Evolutionary conservation across 345 rosid genomes (phyloP), one percentile per base, ranked within the genome.

Genomic region (Sisymbrium irio): DNA sequence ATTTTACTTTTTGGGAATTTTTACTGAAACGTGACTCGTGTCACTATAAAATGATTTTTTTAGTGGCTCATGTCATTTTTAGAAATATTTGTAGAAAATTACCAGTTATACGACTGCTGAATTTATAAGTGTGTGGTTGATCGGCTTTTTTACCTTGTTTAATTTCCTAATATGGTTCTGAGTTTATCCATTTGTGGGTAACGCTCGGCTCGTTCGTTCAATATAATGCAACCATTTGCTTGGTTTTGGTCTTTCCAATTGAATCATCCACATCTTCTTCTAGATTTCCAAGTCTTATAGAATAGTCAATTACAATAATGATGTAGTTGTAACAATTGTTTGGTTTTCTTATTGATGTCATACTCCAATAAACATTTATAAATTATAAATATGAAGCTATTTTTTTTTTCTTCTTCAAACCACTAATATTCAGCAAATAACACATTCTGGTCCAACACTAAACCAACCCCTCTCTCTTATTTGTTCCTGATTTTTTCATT

Each of bases 401-500:
- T 53, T 28, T 55, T 6, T 28, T 25, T 3, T 41, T 7, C 0
- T 17, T 8, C 12, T 62, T 40, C 62, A 54, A 64, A 55, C 77
- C 56, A 64, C 64, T 54, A 64, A 42, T 54, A 32, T 73, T 73
- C 71, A 73, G 30, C 57, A 46, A 46, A 18, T 6, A 56, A 56
- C 33, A 56, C 12, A 27, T 56, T 46, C 27, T 56, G 58, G 72
- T 74, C 66, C 66, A 65, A 46, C 50, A 5, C 7, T 28, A 65
- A 44, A 73, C 51, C 71, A 65, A 73, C 58, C 32, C 6, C 60
- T 37, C 7, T 62, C 39, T 68, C 63, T 62, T 63, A 65, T 57
- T 17, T 58, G 67, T 37, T 66, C 72, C 66, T 47, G 18, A 37
- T 57, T 17, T 57, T 17, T 57, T 28, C 12, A 45, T 28, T 47